Evolutionary conservation across 768 basidiomycete genomes (phyloP).

Genomic region (Filobasidium floriforme): DNA sequence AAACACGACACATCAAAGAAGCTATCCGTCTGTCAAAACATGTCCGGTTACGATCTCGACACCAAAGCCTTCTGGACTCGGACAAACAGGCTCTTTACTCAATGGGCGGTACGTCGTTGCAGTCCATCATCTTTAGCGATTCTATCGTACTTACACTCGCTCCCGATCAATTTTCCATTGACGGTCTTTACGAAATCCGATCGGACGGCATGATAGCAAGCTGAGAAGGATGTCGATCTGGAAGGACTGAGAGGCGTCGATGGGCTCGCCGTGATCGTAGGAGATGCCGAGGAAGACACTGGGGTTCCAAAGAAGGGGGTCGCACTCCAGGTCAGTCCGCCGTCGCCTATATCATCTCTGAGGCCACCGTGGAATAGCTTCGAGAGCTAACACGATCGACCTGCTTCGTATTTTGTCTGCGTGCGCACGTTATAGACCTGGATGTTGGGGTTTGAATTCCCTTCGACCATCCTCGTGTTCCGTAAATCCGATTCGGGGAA

Average conservation of each 20-base stretch:
- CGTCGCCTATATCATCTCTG: conserved; percentile 1
- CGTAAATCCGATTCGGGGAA: conserved; percentile 49
- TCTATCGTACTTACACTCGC: background rate
- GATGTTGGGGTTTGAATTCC: conserved; percentile 95
- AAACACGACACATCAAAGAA: background rate
- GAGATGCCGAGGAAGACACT: conserved; percentile 64
- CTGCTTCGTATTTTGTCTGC: too few relatives aligned
- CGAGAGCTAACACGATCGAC: background rate
- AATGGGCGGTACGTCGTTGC: conserved; percentile 41
- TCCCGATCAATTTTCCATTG: background rate
- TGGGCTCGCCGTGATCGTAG: conserved; percentile 45
- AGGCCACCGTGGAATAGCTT: background rate
- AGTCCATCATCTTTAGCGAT: background rate
- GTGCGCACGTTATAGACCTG: conserved; percentile 60
- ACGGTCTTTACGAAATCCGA: background rate
- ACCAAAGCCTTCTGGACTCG: conserved; percentile 35
- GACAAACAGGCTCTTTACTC: conserved; percentile 35
- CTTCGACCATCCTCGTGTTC: conserved; percentile 81
- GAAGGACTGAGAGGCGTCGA: conserved; percentile 36
- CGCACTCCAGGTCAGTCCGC: conserved; percentile 66
- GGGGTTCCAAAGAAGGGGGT: conserved; percentile 71
- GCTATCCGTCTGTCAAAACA: conserved; percentile 9
- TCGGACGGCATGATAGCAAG: conserved; percentile 16
- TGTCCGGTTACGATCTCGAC: conserved; percentile 43
- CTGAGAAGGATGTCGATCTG: conserved; percentile 28